A percentile compares a stretch with the other conserved stretches of the same genome.
These are phyloP conservation scores for Rosellinia necatrix DNA, from an alignment of 2,329 filamentous ascomycete genomes.

Conservation along the genomic window DNA sequence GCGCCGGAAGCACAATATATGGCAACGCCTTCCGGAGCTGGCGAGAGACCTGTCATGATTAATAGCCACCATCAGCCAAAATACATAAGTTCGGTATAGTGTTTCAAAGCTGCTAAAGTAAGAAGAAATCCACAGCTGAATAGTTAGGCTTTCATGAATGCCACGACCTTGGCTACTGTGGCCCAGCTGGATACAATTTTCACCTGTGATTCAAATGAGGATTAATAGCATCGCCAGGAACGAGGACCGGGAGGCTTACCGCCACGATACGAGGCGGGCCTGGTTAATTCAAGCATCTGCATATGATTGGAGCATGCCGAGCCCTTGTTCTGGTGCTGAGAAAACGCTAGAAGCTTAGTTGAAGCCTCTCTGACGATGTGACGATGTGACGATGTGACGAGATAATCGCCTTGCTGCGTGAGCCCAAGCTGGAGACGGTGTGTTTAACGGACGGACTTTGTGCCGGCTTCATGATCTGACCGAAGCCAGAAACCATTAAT, in stretches of 20 bases:
- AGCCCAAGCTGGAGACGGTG: not conserved
- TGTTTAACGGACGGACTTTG: not conserved
- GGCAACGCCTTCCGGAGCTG: not conserved
- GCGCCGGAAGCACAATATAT: not conserved
- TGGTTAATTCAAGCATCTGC: not conserved
- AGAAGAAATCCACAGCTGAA: not conserved
- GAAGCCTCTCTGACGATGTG: not conserved
- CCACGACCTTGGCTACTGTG: not conserved
- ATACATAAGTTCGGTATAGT: not conserved
- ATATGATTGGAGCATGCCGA: not conserved
- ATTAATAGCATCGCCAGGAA: not conserved
- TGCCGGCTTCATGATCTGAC: not conserved
- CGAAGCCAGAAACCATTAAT: not conserved
- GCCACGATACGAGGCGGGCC: not conserved
- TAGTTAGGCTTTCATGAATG: not conserved
- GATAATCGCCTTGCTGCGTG: not conserved
- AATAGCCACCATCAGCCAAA: not conserved
- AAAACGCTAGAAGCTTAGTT: constrained; percentile 2
- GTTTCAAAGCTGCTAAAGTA: not conserved
- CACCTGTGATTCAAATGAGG: no score
- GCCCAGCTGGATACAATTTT: not conserved
- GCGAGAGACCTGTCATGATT: not conserved
- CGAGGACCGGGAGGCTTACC: not conserved
- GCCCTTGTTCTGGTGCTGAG: constrained; percentile 11
- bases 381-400: not conserved